Base-by-base conservation (phyloP, 1,284 basidiomycete genomes). In the Ustilago lituana region DNA sequence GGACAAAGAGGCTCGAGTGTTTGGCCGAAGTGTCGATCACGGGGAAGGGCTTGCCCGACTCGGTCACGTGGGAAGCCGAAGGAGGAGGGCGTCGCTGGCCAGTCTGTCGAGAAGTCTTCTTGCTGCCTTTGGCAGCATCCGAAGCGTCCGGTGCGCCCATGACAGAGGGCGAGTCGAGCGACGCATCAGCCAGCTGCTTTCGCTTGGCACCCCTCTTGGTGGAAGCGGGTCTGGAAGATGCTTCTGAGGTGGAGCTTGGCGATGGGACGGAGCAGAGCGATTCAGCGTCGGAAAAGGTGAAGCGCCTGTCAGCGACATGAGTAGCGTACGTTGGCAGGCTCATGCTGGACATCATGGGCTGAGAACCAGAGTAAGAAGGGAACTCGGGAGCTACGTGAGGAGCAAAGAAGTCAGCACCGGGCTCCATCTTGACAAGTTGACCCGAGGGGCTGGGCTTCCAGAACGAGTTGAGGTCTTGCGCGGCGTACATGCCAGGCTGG, bases 1-100 rank as follows among this genome's bases (percentile, higher is more conserved):
- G 91, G 8, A 94, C 83, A 78, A 93, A 94, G 32, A 79, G 76
- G 45, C 73, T 76, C 35, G 79, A 81, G 61, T 80, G 79, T 59
- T 76, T 77, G 37, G 76, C 79, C 8, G 78, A 79, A 10, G 79
- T 81, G 56, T 81, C 79, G 45, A 81, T 80, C 58, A 80, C 76
- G 15, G 79, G 79, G 73, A 81, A 81, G 12, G 79, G 79, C 52
- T 74, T 67, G 24, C 79, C 79, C 5, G 76, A 61, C 56, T 79
- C 78, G 43, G 79, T 81, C 45, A 78, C 31, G 36, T 81, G 79
- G 12, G 68, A 77, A 6, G 78, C 79, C 3, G 73, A 77, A 9
- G 78, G 78, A 19, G 78, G 79, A 33, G 76, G 70, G 2, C 78
- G 73, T 38, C 73, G 60, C 57, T 63, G 69, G 31, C 35, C 54